phyloP scores from a whole-genome alignment of 108 stramenopile genomes.

The Stephanodiscus minutulus region DNA sequence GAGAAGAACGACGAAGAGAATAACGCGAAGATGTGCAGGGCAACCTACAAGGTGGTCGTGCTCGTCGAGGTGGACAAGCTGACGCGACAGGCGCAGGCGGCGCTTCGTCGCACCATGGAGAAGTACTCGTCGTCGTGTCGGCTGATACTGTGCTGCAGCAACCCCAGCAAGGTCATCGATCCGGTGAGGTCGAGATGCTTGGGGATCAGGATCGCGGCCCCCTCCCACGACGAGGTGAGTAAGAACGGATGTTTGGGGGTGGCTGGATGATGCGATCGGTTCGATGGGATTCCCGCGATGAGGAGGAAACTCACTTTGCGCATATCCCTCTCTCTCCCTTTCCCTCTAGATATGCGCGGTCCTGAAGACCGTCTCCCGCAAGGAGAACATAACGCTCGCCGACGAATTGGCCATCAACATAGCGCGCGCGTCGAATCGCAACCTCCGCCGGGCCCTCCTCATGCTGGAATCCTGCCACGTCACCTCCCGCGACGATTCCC shows the following conservation, averaged over 20 bases:
- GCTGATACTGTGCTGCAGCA: conserved; percentile 92
- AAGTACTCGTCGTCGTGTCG: conserved; percentile 94
- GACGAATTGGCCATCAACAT: conserved; percentile 79
- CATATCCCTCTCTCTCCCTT: background rate
- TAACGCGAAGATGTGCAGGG: conserved; percentile 60
- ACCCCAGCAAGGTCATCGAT: conserved; percentile 91
- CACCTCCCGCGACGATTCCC: conserved; percentile 56
- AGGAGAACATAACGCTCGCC: conserved; percentile 77
- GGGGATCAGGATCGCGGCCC: conserved; percentile 93
- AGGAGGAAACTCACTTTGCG: background rate
- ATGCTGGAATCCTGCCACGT: conserved; percentile 95
- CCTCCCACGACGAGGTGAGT: conserved; percentile 73
- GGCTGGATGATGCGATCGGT: background rate
- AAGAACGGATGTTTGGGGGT: background rate
- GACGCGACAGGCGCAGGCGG: conserved; percentile 92
- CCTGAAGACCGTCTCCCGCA: conserved; percentile 73
- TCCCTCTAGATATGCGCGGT: conserved; percentile 63
- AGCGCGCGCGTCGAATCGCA: conserved; percentile 79
- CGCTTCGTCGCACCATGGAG: conserved; percentile 97
- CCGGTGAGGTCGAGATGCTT: conserved; percentile 95
- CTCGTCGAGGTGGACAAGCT: conserved; percentile 94
- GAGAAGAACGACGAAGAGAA: conserved; percentile 31
- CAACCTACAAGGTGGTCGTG: conserved; percentile 89
- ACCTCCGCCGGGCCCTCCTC: conserved; percentile 94
- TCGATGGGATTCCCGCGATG: background rate